Base-by-base conservation (phyloP, 768 basidiomycete genomes). In the Exidia glandulosa region DNA sequence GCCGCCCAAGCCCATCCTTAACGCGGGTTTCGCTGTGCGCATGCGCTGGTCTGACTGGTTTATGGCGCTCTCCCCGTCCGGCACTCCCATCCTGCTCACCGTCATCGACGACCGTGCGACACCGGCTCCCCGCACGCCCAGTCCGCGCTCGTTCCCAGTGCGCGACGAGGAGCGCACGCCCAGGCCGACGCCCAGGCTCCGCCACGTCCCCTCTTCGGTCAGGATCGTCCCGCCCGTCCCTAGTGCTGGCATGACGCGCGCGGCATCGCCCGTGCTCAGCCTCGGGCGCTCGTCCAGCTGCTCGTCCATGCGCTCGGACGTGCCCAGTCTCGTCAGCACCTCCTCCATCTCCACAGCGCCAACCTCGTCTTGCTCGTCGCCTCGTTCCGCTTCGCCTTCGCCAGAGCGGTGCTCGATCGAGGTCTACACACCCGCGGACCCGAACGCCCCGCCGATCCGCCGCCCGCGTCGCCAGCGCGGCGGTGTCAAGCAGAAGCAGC, bases 401-500 rank as follows among this genome's bases (percentile, higher is more conserved):
- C 50, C 30, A 4, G 25, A 23, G 9, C 27, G 12, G 50, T 19
- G 2, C 50, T n/a, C n/a, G n/a, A 27, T 31, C 25, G 30, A 54
- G 14, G 14, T 54, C 50, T 29, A 54, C 50, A 19, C 14, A 14
- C 10, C 50, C 25, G 25, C 30, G 25, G 27, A 27, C 50, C 27
- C 50, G 25, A 14, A 4, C 50, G 50, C 25, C 25, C 14, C 25
- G 25, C 19, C 14, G 16, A 14, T 29, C 7, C 50, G 50, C 50
- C 50, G 50, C 30, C 27, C 30, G 27, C 50, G 50, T 14, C 50
- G 50, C 30, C 50, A 54, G 30, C 50, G 50, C 25, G 50, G 50
- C 50, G 50, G 50, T 13, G 50, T 54, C 50, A 54, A 54, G 50
- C 50, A 54, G 30, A 54, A 54, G 50, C 84, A 85, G 69, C 80